Evolutionary conservation across 768 basidiomycete genomes (phyloP), one percentile per base, ranked within the genome.

Genomic region (Dendrothele bispora): DNA sequence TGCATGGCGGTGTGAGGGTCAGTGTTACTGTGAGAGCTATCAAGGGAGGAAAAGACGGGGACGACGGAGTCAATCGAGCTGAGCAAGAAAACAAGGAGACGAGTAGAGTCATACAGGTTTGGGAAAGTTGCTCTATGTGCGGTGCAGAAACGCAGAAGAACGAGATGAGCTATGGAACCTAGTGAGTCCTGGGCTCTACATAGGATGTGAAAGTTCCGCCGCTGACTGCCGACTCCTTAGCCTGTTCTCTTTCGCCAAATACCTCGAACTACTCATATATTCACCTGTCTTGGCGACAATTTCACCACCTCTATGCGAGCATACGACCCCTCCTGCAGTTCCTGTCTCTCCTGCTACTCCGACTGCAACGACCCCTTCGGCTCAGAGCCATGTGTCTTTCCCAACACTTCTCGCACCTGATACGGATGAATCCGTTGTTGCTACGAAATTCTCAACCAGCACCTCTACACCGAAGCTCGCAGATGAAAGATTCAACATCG

Each of bases 241-340:
- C 46, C 57, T 83, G 6, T 67, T 74, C 38, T 82, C 82, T 0
- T 82, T 76, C 48, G 77, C 73, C 15, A 84, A 84, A 56, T 83
- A 72, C 52, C 61, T 83, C 14, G 82, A 84, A 58, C 56, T 83
- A 4, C 59, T 79, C 2, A 51, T 78, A 7, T 82, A 79, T 55
- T 76, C 78, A 1, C 66, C 70, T 0, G 43, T 60, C 3, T 46
- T 80, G 6, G 64, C 59, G 44, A 55, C 43, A 0, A 43, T 74
- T 7, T 61, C 65, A 6, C 66, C 74, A 4, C 37, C 67, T 0
- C 53, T 82, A 7, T 86, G 83, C 49, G 68, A 67, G 47, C 83
- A 84, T 56, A 73, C 72, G 12, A 55, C 65, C 6, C 58, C 71
- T 24, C 62, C 66, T 14, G 49, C 58, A 42, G 27, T 41, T 20